A percentile compares a stretch with the other conserved stretches of the same genome.
Evolutionary conservation across 2,329 filamentous ascomycete genomes (phyloP).

Genomic region (Fusarium sp.): DNA sequence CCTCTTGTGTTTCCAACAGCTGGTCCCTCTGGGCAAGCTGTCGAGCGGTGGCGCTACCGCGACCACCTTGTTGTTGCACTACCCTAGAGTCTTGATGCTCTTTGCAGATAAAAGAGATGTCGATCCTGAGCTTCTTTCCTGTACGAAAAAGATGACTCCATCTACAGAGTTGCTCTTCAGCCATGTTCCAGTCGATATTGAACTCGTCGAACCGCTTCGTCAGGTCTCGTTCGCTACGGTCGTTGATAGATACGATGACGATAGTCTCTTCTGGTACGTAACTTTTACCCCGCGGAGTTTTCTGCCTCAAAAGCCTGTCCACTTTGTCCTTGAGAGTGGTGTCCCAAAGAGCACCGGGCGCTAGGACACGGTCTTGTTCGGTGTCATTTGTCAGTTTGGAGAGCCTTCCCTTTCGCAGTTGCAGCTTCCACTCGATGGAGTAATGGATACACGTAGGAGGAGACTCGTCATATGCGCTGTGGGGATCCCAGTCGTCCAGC

Average conservation of each 20-base stretch:
- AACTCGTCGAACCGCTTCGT: too few species aligned
- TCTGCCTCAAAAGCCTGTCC: constrained; percentile 1
- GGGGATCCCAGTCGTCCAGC: constrained; percentile 14
- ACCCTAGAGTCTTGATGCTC: constrained; percentile 2
- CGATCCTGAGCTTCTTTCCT: constrained; percentile 22
- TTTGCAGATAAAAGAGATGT: constrained; percentile 14
- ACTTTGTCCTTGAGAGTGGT: constrained; percentile 6
- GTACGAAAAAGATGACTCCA: constrained; percentile 12
- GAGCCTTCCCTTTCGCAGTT: constrained; percentile 12
- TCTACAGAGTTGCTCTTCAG: constrained; percentile 10
- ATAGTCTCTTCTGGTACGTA: constrained; percentile 10
- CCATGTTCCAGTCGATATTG: constrained; percentile 15
- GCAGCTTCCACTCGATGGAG: constrained; percentile 21
- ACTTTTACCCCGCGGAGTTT: too few species aligned
- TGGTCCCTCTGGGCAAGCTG: constrained; percentile 9
- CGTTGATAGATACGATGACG: too few species aligned
- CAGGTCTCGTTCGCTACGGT: too few species aligned
- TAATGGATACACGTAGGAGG: constrained; percentile 16
- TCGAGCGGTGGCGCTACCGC: constrained; percentile 5
- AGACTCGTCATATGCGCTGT: constrained; percentile 9
- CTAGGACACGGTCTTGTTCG: constrained; percentile 8
- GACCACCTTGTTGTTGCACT: constrained; percentile 1
- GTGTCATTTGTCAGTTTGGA: constrained; percentile 1
- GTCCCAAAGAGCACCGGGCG: constrained; percentile 17
- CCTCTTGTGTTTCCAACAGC: constrained; percentile 16